phyloP scores from a whole-genome alignment of 2,329 filamentous ascomycete species.

The Fusarium euwallaceae region DNA sequence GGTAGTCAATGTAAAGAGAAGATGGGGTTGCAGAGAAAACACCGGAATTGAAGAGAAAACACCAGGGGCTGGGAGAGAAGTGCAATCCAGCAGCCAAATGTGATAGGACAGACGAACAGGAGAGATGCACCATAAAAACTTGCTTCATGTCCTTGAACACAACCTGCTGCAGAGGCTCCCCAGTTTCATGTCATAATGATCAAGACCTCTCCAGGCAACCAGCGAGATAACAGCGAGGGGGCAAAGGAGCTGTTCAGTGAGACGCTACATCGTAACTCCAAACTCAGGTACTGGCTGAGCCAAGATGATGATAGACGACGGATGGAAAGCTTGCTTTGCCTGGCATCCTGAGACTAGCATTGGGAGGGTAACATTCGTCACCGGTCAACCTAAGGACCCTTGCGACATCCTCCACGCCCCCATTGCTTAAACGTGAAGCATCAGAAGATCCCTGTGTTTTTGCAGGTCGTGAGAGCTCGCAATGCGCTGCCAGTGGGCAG shows the following conservation, averaged over 20 bases:
- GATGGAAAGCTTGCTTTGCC: slow-evolving; percentile 7
- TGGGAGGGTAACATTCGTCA: slow-evolving; percentile 5
- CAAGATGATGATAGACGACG: background rate
- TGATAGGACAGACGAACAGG: background rate
- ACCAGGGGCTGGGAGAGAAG: background rate
- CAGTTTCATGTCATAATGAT: background rate
- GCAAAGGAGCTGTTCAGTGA: background rate
- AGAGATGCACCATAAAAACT: background rate
- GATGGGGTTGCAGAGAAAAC: background rate
- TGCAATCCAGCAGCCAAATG: background rate
- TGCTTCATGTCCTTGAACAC: background rate
- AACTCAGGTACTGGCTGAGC: background rate
- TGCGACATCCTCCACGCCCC: slow-evolving; percentile 9
- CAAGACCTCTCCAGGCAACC: background rate
- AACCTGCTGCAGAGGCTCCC: background rate
- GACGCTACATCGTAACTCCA: background rate
- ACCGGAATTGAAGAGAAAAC: background rate
- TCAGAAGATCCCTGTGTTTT: background rate
- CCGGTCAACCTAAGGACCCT: slow-evolving; percentile 11
- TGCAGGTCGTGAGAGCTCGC: background rate
- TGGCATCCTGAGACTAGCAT: slow-evolving; percentile 27
- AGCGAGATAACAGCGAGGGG: background rate
- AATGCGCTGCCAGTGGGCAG: background rate
- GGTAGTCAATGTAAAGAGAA: background rate
- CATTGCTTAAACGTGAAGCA: background rate